These are phyloP conservation scores for Yarrowia deformans DNA, from an alignment of 805 yeast genomes.

Conservation along the genomic window DNA sequence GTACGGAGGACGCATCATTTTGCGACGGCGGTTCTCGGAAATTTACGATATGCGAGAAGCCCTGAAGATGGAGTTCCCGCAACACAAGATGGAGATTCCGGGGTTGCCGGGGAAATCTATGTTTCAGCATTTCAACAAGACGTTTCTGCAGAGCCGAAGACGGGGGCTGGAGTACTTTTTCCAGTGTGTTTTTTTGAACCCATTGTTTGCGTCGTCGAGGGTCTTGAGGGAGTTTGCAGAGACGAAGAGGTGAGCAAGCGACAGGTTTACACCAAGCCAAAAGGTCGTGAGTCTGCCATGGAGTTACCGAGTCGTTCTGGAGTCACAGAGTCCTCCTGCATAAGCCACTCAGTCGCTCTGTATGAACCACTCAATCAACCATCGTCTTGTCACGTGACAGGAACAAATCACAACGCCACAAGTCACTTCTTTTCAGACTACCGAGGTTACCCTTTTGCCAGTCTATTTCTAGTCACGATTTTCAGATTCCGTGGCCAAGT, in stretches of 20 bases:
- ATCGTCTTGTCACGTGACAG: too few species aligned
- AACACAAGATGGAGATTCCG: slow-evolving; percentile 53
- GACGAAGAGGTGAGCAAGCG: neutral
- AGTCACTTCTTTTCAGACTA: too few species aligned
- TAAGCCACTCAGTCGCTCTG: too few species aligned
- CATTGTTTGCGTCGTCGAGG: slow-evolving; percentile 49
- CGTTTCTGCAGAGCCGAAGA: slow-evolving; percentile 53
- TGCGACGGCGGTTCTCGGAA: slow-evolving; percentile 71
- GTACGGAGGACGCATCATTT: slow-evolving; percentile 51
- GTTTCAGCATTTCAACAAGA: slow-evolving; percentile 47
- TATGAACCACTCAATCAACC: too few species aligned
- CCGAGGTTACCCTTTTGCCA: too few species aligned
- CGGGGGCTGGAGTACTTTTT: slow-evolving; percentile 57
- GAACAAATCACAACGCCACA: too few species aligned
- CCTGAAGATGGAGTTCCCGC: slow-evolving; percentile 53
- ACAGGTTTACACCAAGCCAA: too few species aligned
- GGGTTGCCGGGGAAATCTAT: slow-evolving; percentile 57
- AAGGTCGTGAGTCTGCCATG: too few species aligned
- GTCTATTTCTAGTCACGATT: too few species aligned
- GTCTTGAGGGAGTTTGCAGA: slow-evolving; percentile 28
- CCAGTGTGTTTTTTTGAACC: slow-evolving; percentile 56
- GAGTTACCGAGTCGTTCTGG: too few species aligned
- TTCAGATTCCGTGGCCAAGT: too few species aligned
- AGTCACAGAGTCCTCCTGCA: too few species aligned
- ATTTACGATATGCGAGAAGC: slow-evolving; percentile 58